phyloP scores from a whole-genome alignment of 176 grass and related monocot genomes.

The Oryza glaberrima region DNA sequence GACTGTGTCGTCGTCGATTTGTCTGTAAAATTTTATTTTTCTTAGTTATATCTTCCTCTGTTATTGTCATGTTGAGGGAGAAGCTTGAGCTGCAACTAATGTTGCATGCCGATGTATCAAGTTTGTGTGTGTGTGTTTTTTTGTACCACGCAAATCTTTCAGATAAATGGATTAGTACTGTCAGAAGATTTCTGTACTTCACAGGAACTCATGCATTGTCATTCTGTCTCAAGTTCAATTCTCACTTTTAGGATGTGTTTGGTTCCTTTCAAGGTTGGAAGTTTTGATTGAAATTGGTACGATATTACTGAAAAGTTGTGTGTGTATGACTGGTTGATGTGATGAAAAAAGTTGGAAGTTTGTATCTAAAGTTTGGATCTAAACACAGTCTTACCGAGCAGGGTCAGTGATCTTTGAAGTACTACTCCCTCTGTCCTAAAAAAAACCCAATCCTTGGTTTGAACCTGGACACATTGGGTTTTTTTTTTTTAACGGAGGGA shows the following conservation, averaged over 20 bases:
- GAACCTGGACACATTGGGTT: too few relatives aligned
- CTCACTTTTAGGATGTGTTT: background rate
- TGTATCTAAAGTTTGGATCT: too few relatives aligned
- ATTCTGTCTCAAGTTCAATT: background rate
- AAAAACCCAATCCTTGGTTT: too few relatives aligned
- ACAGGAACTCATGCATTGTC: slow-evolving; percentile 9
- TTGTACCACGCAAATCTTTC: slow-evolving; percentile 33
- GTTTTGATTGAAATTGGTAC: too few relatives aligned
- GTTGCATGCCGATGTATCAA: slow-evolving; percentile 24
- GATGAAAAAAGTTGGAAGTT: too few relatives aligned
- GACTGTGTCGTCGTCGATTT: background rate
- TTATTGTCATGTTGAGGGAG: slow-evolving; percentile 3
- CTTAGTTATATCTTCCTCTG: background rate
- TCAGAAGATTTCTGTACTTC: background rate
- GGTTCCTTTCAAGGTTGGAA: too few relatives aligned
- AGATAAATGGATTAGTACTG: slow-evolving; percentile 20
- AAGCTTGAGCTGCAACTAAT: slow-evolving; percentile 13
- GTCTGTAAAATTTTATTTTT: background rate
- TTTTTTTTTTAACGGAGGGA: too few relatives aligned
- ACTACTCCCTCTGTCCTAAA: too few relatives aligned
- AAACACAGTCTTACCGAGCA: background rate
- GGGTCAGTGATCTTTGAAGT: background rate
- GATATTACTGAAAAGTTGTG: too few relatives aligned
- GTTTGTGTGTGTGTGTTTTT: slow-evolving; percentile 30
- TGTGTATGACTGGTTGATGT: too few relatives aligned